phyloP scores from a whole-genome alignment of 805 yeast species.

The Sugiyamaella smithiae region DNA sequence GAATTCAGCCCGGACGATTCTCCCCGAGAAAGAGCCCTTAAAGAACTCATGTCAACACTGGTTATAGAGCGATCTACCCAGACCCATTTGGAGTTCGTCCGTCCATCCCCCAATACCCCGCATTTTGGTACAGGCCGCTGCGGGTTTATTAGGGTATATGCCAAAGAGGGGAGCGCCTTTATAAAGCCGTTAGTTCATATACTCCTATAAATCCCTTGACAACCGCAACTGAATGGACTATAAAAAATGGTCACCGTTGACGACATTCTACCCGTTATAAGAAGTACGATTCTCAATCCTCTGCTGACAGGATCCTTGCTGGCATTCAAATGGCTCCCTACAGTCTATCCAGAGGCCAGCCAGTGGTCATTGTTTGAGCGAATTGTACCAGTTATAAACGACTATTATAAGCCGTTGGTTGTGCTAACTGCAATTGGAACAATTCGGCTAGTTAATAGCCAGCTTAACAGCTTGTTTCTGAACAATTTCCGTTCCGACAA shows the following conservation, averaged over 20 bases:
- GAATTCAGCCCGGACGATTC: too few species aligned
- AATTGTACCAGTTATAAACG: background rate
- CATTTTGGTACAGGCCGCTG: too few species aligned
- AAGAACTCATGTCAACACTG: too few species aligned
- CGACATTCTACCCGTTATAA: background rate
- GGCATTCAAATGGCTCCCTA: background rate
- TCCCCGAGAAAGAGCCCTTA: too few species aligned
- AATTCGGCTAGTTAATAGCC: background rate
- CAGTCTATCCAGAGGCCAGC: background rate
- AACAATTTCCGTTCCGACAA: slow-evolving; percentile 4
- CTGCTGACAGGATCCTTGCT: background rate
- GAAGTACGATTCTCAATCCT: background rate
- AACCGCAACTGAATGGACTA: too few species aligned
- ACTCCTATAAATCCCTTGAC: too few species aligned
- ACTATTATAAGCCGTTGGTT: background rate
- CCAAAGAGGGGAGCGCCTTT: too few species aligned
- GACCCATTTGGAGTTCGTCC: too few species aligned
- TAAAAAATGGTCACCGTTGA: background rate
- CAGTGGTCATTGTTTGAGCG: background rate
- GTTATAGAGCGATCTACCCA: too few species aligned
- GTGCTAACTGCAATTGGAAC: background rate
- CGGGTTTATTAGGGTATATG: too few species aligned
- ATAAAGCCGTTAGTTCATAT: too few species aligned
- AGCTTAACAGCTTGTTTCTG: background rate
- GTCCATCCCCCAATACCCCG: too few species aligned